Evolutionary conservation across 441 rosid genomes (phyloP).

Genomic region (Erodium texanum): DNA sequence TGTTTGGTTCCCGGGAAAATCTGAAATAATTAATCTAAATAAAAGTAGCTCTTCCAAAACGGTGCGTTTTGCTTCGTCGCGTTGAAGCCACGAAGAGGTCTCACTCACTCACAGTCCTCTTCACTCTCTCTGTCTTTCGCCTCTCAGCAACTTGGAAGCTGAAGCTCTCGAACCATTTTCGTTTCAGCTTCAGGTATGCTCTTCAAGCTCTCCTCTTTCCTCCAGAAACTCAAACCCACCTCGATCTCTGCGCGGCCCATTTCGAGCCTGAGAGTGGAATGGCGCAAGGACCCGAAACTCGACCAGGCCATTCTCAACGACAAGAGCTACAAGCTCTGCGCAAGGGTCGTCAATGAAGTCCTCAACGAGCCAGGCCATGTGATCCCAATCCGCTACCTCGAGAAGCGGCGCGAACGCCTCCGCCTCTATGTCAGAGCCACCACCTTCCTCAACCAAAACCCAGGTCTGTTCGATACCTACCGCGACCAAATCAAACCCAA

Average conservation of each 20-base stretch:
- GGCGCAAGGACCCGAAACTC: conserved; percentile 60
- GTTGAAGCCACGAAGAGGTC: no score
- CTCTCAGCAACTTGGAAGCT: no score
- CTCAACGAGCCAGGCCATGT: conserved; percentile 67
- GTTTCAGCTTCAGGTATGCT: not conserved
- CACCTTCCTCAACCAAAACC: conserved; percentile 45
- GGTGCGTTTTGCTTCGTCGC: no score
- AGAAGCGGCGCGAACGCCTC: conserved; percentile 67
- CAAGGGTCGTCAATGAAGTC: conserved; percentile 62
- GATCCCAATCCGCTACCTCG: conserved; percentile 61
- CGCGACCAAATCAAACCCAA: conserved; percentile 58
- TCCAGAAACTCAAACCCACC: conserved; percentile 8
- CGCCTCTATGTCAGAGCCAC: conserved; percentile 38
- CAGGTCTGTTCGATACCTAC: conserved; percentile 47
- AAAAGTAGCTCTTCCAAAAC: no score
- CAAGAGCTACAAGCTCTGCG: conserved; percentile 48
- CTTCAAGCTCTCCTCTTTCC: conserved; percentile 10
- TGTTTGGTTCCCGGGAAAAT: no score
- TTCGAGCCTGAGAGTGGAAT: conserved; percentile 66
- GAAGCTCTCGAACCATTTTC: not conserved
- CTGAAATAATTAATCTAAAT: no score
- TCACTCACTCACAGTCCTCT: no score
- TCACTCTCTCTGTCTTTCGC: not conserved
- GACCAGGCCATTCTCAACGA: conserved; percentile 62
- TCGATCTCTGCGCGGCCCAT: conserved; percentile 20